Conservation (phyloP, 1,284 basidiomycete genomes). For the Irpex lacteus region DNA sequence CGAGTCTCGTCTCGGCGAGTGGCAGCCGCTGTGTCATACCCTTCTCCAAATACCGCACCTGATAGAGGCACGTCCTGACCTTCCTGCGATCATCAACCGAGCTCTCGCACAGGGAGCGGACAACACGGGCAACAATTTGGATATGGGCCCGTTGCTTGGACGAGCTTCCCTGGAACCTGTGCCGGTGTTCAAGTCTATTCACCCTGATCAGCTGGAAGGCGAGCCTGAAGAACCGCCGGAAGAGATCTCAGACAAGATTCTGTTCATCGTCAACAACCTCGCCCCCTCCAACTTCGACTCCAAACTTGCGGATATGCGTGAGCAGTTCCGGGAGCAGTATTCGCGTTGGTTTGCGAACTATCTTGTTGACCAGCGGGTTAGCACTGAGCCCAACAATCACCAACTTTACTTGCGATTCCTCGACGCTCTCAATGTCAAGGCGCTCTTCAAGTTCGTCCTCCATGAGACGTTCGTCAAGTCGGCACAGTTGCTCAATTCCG, state of each 20-base stretch:
- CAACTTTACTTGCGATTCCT: slow-evolving; percentile 92
- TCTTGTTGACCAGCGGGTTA: slow-evolving; percentile 93
- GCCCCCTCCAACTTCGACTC: slow-evolving; percentile 91
- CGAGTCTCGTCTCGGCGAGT: slow-evolving; percentile 86
- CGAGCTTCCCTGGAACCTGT: slow-evolving; percentile 40
- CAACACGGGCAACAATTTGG: slow-evolving; percentile 33
- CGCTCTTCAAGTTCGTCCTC: slow-evolving; percentile 75
- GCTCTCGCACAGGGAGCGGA: slow-evolving; percentile 59
- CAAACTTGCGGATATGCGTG: slow-evolving; percentile 83
- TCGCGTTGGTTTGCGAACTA: slow-evolving; percentile 98
- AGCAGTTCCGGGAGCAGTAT: slow-evolving; percentile 77
- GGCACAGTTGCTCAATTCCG: slow-evolving; percentile 84
- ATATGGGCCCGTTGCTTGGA: slow-evolving; percentile 35
- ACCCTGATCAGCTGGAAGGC: slow-evolving; percentile 59
- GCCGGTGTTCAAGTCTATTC: slow-evolving; percentile 72
- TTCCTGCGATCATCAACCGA: slow-evolving; percentile 74
- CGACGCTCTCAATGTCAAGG: slow-evolving; percentile 72
- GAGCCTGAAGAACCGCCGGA: slow-evolving; percentile 77
- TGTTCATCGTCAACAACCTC: slow-evolving; percentile 98
- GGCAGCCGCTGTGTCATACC: slow-evolving; percentile 91
- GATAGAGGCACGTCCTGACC: slow-evolving; percentile 83
- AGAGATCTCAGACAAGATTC: slow-evolving; percentile 88
- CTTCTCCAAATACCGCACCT: slow-evolving; percentile 87
- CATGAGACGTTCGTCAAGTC: slow-evolving; percentile 95
- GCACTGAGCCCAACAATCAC: slow-evolving; percentile 97